These are phyloP conservation scores for Pleomassaria siparia DNA, from an alignment of 2,329 filamentous ascomycete genomes.

Conservation along the genomic window DNA sequence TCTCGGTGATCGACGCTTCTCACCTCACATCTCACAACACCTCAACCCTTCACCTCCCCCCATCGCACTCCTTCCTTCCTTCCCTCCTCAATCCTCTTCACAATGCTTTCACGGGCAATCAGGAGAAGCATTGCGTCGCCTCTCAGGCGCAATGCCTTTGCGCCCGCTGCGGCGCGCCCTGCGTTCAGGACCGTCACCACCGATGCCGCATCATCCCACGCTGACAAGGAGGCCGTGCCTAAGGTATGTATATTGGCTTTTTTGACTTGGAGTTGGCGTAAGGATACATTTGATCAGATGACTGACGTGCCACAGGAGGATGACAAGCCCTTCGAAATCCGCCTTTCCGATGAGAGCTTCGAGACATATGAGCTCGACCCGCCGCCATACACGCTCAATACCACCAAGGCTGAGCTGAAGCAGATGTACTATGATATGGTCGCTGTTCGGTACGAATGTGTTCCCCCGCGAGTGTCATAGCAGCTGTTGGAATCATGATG, in stretches of 20 bases:
- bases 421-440: slow-evolving; percentile 99
- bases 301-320: slow-evolving; percentile 66
- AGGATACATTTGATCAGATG: slow-evolving; percentile 5
- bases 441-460: slow-evolving; percentile 70
- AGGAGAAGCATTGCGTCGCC: slow-evolving; percentile 44
- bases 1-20: slow-evolving; percentile 11
- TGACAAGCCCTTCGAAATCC: slow-evolving; percentile 88
- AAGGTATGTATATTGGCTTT: slow-evolving; percentile 58
- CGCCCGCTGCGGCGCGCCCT: slow-evolving; percentile 34
- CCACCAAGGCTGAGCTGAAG: slow-evolving; percentile 97
- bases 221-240: slow-evolving; percentile 74
- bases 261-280: slow-evolving; percentile 3
- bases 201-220: slow-evolving; percentile 87
- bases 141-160: slow-evolving; percentile 41
- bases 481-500: slow-evolving; percentile 7
- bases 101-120: slow-evolving; percentile 45
- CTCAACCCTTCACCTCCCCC: slow-evolving; percentile 18
- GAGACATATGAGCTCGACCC: slow-evolving; percentile 99
- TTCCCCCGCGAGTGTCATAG: not conserved
- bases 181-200: slow-evolving; percentile 78
- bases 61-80: slow-evolving; percentile 16
- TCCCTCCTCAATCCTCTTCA: slow-evolving; percentile 24
- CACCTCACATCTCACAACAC: slow-evolving; percentile 19
- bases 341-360: slow-evolving; percentile 96
- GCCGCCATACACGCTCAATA: slow-evolving; percentile 85